phyloP scores from a whole-genome alignment of 495 filamentous ascomycete species.

The Xylaria sp. region DNA sequence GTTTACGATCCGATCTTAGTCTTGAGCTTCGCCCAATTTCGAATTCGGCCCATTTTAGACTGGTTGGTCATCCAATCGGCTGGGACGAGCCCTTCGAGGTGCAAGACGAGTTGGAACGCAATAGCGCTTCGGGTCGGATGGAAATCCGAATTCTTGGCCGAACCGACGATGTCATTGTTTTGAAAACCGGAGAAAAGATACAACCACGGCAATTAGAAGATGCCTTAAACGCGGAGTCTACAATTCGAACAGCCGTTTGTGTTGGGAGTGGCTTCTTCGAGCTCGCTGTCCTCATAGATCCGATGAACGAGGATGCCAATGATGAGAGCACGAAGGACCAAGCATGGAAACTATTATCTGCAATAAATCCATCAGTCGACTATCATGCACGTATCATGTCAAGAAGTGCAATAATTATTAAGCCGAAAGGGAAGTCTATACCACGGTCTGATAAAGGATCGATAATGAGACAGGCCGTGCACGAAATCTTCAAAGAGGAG shows the following conservation, averaged over 20 bases:
- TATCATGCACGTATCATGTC: conserved; percentile 42
- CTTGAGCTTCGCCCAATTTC: conserved; percentile 31
- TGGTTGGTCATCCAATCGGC: conserved; percentile 38
- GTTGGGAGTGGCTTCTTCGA: conserved; percentile 47
- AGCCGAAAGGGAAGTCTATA: conserved; percentile 28
- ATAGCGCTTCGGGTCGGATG: conserved; percentile 26
- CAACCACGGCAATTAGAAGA: conserved; percentile 41
- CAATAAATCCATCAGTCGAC: conserved; percentile 37
- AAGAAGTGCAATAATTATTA: conserved; percentile 38
- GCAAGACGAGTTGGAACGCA: conserved; percentile 39
- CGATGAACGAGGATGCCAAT: conserved; percentile 17
- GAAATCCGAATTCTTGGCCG: conserved; percentile 42
- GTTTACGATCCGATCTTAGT: conserved; percentile 44
- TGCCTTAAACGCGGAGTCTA: conserved; percentile 25
- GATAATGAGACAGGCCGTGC: conserved; percentile 40
- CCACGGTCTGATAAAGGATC: conserved; percentile 51
- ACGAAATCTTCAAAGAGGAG: conserved; percentile 40
- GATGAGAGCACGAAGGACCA: conserved; percentile 28
- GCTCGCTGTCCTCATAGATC: conserved; percentile 46
- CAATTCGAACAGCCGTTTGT: conserved; percentile 39
- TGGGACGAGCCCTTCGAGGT: conserved; percentile 40
- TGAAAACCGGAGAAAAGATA: conserved; percentile 52
- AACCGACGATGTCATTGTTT: conserved; percentile 48
- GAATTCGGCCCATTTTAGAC: conserved; percentile 25
- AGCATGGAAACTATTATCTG: conserved; percentile 41